Evolutionary conservation across 2,329 filamentous ascomycete genomes (phyloP).

Genomic region (Cadophora sp.): DNA sequence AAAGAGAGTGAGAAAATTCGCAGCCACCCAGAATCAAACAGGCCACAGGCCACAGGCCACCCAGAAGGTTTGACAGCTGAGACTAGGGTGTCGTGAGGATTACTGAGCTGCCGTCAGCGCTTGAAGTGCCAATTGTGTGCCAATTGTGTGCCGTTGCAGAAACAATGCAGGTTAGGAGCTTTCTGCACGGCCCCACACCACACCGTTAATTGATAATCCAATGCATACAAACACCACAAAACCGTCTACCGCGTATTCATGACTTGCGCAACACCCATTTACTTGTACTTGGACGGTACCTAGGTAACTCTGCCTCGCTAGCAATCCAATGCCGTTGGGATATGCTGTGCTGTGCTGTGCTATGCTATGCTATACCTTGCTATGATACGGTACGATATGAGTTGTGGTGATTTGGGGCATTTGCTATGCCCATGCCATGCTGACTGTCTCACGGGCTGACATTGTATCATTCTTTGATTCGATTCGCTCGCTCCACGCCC

Average conservation of each 20-base stretch:
- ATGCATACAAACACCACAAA: too few relatives aligned
- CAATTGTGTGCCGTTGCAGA: constrained; percentile 14
- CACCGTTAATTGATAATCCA: too few relatives aligned
- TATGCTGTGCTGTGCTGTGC: not conserved
- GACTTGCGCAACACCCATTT: too few relatives aligned
- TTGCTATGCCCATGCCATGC: constrained; percentile 5
- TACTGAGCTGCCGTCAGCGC: constrained; percentile 7
- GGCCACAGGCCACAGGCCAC: not conserved
- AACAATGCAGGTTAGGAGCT: too few relatives aligned
- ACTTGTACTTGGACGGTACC: too few relatives aligned
- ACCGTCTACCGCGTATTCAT: too few relatives aligned
- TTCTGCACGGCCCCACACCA: too few relatives aligned
- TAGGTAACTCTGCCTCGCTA: too few relatives aligned
- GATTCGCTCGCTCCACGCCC: not conserved
- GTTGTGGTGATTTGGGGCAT: too few relatives aligned
- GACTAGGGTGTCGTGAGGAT: not conserved
- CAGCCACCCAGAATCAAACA: not conserved
- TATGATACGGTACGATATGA: too few relatives aligned
- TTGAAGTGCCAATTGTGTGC: constrained; percentile 17
- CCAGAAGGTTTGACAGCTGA: not conserved
- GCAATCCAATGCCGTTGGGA: too few relatives aligned
- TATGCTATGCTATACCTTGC: too few relatives aligned
- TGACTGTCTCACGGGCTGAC: constrained; percentile 13
- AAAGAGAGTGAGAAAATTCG: not conserved
- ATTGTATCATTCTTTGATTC: not conserved